phyloP scores from a whole-genome alignment of 768 basidiomycete species.

The Naganishia friedmannii region DNA sequence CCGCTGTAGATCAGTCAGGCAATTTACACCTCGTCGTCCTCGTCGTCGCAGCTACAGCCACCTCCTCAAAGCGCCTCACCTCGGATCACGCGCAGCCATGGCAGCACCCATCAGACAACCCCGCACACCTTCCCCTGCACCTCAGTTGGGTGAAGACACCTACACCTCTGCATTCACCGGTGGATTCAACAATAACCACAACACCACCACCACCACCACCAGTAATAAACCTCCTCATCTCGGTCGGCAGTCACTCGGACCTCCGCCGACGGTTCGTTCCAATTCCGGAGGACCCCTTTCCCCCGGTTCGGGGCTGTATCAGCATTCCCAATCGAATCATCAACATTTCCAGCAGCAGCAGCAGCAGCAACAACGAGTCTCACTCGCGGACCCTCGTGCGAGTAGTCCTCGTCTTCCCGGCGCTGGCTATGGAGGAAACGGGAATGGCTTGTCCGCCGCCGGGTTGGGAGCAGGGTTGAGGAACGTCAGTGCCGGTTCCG shows the following conservation, averaged over 20 bases:
- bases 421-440: constrained; percentile 8
- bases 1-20: constrained; percentile 8
- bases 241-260: constrained; percentile 17
- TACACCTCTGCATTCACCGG: neutral
- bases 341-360: too few species aligned
- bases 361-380: constrained; percentile 19
- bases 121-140: constrained; percentile 4
- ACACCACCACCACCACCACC: too few species aligned
- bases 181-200: neutral
- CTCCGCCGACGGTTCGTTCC: constrained; percentile 3
- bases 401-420: constrained; percentile 10
- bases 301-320: neutral
- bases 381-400: constrained; percentile 20
- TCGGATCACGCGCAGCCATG: neutral
- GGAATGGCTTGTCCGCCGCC: neutral
- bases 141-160: neutral
- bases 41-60: neutral
- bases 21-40: neutral
- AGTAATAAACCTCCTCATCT: constrained; percentile 14
- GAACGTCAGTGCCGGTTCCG: constrained; percentile 13
- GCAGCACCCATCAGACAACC: constrained; percentile 18
- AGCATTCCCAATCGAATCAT: constrained; percentile 10
- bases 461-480: neutral
- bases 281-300: constrained; percentile 10
- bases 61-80: too few species aligned